Evolutionary conservation across 2,329 filamentous ascomycete species (phyloP).

Genomic region (Endoconidiophora polonica): DNA sequence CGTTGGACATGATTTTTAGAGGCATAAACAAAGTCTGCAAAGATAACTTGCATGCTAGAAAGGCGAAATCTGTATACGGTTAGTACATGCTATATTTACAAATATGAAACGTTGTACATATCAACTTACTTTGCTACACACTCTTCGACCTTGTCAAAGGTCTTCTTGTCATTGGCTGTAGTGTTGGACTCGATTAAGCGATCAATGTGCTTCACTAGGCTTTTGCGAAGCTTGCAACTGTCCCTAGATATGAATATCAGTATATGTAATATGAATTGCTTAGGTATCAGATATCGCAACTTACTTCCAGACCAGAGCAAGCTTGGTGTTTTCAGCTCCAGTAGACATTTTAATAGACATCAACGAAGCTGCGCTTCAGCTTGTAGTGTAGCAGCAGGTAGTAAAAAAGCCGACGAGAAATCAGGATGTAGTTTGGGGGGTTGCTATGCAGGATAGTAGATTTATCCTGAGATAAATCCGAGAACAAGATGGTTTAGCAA

Average conservation of each 20-base stretch:
- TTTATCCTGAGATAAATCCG: neutral
- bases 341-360: conserved; percentile 7
- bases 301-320: conserved; percentile 14
- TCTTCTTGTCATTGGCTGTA: conserved; percentile 24
- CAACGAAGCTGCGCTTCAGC: neutral
- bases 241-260: conserved; percentile 19
- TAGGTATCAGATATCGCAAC: neutral
- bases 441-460: neutral
- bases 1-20: conserved; percentile 47
- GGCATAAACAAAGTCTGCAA: conserved; percentile 53
- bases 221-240: conserved; percentile 27
- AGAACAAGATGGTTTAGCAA: neutral
- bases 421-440: neutral
- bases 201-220: conserved; percentile 27
- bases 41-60: conserved; percentile 54
- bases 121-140: conserved; percentile 26
- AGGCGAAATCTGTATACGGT: conserved; percentile 30
- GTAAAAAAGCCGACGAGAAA: neutral
- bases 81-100: neutral
- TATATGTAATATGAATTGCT: neutral
- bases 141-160: conserved; percentile 28
- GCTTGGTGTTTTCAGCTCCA: conserved; percentile 9
- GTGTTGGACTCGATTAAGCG: conserved; percentile 23
- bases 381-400: too few species aligned
- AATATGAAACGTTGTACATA: neutral